A percentile compares a stretch with the other conserved stretches of the same genome.
Conservation (phyloP, 352 stramenopile genomes). For the Phytophthora sansomeana region DNA sequence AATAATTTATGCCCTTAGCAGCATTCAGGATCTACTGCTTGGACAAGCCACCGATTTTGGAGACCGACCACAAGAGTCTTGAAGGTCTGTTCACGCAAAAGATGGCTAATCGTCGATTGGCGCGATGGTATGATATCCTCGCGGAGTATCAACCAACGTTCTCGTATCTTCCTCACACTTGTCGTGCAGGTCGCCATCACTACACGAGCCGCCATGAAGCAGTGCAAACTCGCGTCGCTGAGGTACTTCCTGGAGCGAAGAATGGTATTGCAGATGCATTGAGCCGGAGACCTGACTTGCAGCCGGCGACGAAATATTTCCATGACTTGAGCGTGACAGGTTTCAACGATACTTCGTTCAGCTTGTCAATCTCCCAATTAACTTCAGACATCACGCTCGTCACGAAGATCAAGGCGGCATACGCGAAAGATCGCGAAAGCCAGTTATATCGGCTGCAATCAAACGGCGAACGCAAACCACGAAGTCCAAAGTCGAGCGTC, state of each 20-base stretch:
- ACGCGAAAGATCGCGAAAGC: neutral
- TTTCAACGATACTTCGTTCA: slow-evolving; percentile 11
- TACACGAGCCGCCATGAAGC: too few relatives aligned
- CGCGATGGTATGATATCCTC: slow-evolving; percentile 16
- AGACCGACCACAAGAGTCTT: slow-evolving; percentile 22
- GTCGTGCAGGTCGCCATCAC: too few relatives aligned
- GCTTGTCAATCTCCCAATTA: neutral
- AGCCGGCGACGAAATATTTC: slow-evolving; percentile 22
- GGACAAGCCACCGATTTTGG: slow-evolving; percentile 5
- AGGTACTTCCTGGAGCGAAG: too few relatives aligned
- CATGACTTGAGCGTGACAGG: slow-evolving; percentile 22
- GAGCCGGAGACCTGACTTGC: neutral
- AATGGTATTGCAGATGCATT: neutral
- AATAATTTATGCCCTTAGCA: slow-evolving; percentile 6
- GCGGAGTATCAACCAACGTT: slow-evolving; percentile 21
- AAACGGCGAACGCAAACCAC: neutral
- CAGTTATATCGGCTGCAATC: neutral
- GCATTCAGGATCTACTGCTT: slow-evolving; percentile 4
- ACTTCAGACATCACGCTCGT: neutral
- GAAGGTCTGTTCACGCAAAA: slow-evolving; percentile 17
- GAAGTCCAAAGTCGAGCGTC: neutral
- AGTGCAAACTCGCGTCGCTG: too few relatives aligned
- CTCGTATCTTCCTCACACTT: neutral
- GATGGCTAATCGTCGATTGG: slow-evolving; percentile 13
- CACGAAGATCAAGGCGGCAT: neutral